Conservation (phyloP, 2,329 filamentous ascomycete species). For the Alternaria arbusti region DNA sequence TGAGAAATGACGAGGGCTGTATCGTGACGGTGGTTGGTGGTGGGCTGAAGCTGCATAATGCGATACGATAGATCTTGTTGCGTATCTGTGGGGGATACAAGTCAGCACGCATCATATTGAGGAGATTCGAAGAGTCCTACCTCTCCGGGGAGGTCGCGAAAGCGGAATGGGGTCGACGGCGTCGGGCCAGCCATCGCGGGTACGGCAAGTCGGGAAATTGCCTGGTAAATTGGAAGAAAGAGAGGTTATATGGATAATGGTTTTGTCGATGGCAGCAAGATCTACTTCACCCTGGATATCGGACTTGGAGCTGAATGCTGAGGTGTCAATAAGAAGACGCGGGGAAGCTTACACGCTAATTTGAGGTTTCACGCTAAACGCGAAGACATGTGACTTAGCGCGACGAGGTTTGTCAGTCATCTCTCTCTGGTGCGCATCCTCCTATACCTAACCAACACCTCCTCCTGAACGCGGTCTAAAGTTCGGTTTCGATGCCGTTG, state of each 20-base stretch:
- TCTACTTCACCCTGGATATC: not conserved
- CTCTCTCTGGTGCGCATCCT: too few species aligned
- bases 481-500: too few species aligned
- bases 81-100: not conserved
- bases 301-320: not conserved
- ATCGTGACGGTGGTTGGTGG: not conserved
- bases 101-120: not conserved
- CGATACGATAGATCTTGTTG: slow-evolving; percentile 1
- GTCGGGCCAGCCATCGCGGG: not conserved
- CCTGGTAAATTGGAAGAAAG: not conserved
- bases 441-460: too few species aligned
- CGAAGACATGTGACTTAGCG: not conserved
- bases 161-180: not conserved
- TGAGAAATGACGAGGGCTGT: not conserved
- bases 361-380: not conserved
- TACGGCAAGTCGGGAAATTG: not conserved
- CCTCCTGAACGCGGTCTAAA: too few species aligned
- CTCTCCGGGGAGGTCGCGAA: slow-evolving; percentile 8
- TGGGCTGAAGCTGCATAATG: not conserved
- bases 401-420: not conserved
- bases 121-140: not conserved
- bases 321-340: not conserved
- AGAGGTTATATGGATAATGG: too few species aligned
- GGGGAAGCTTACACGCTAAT: not conserved
- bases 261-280: not conserved